These are phyloP conservation scores for Chlorella vulgaris DNA, from an alignment of 139 green algal species.

Conservation along the genomic window DNA sequence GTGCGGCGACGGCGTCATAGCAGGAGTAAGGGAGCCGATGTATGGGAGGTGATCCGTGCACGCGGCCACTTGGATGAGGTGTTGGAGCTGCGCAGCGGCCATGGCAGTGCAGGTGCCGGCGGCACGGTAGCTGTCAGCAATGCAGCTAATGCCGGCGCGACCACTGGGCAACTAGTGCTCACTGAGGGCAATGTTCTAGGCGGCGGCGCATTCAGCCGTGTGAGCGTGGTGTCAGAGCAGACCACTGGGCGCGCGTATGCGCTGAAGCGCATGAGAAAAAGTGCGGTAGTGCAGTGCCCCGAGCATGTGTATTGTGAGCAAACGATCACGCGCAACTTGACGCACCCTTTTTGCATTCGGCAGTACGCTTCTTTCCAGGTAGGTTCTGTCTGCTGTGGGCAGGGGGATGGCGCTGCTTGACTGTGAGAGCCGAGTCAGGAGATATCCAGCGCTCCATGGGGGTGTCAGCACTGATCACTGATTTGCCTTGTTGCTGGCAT, in stretches of 20 bases:
- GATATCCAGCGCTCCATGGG: too few relatives aligned
- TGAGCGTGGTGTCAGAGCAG: constrained; percentile 64
- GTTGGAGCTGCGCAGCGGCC: constrained; percentile 60
- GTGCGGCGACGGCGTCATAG: constrained; percentile 69
- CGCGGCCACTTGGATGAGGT: constrained; percentile 91
- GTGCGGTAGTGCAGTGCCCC: constrained; percentile 85
- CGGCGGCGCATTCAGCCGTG: constrained; percentile 86
- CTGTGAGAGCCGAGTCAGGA: neutral
- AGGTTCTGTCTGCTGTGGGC: neutral
- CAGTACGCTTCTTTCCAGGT: constrained; percentile 94
- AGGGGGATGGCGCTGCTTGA: neutral
- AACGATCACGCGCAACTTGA: constrained; percentile 90
- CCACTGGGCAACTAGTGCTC: constrained; percentile 61
- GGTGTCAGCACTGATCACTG: too few relatives aligned
- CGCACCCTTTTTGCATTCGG: constrained; percentile 94
- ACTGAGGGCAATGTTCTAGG: constrained; percentile 86
- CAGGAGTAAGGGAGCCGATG: constrained; percentile 43
- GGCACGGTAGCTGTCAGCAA: neutral
- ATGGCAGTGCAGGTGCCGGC: neutral
- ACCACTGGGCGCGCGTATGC: constrained; percentile 79
- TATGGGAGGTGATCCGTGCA: constrained; percentile 85
- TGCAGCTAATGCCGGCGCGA: neutral
- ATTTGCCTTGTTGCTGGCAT: too few relatives aligned
- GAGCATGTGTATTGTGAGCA: constrained; percentile 97
- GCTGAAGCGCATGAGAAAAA: constrained; percentile 95